Evolutionary conservation across 306 rosid genomes (phyloP), one percentile per base, ranked within the genome.

Genomic region (Vicia sativa): DNA sequence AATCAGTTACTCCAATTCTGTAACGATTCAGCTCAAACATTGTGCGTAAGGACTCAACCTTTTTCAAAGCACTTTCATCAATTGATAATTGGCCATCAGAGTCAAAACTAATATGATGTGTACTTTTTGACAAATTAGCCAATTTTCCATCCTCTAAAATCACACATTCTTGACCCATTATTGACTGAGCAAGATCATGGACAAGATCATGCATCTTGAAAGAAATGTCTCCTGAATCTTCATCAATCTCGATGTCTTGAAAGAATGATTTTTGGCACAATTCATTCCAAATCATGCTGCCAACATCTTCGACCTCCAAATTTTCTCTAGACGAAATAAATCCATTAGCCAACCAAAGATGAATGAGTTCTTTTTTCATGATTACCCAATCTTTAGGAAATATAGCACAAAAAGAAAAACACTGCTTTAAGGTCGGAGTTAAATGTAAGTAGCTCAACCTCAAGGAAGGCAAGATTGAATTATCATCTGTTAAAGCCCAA

Each of bases 291-390:
- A 50, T 4, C 31, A 19, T 19, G 19, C 2, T 21, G 13, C 57
- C 73, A 53, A 68, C 73, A 38, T 54, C 41, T 13, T 68, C 73
- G 21, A 53, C 73, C 39, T 53, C 73, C 52, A 38, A 52, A 6
- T 38, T 38, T 39, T 2, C 23, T 2, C 11, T 54, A 9, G 58
- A 14, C 3, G 65, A 37, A 35, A 60, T 60, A 37, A 60, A 60
- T 9, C 29, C 46, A 35, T 60, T 35, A 35, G 29, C 65, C 65
- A 60, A 16, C 48, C 65, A 60, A 9, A 60, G 65, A 10, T 37
- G 46, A 37, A 68, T 54, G 28, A 68, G 42, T 0, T 68, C 53
- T 37, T 38, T 41, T 41, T 68, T 68, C 29, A 37, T 1, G 25
- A 68, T 54, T 25, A 39, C 11, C 1, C 2, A 9, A 41, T 68